These are phyloP conservation scores for Alternaria arborescens DNA, from an alignment of 2,329 filamentous ascomycete species.

Conservation along the genomic window DNA sequence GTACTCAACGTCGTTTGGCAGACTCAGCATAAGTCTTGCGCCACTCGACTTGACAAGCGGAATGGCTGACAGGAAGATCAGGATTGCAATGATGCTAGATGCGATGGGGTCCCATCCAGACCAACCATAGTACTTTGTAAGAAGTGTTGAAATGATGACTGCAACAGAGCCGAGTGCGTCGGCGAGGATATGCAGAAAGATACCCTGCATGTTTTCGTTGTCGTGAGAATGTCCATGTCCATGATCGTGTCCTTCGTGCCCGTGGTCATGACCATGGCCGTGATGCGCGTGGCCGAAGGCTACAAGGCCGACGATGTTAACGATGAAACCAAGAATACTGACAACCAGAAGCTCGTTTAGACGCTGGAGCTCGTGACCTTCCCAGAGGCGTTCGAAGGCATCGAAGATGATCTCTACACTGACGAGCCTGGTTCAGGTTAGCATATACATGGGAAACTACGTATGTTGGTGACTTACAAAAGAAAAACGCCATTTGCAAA, in stretches of 20 bases:
- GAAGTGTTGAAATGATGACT: constrained; percentile 87
- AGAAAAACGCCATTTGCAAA: constrained; percentile 97
- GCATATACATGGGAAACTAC: neutral
- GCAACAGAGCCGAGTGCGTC: constrained; percentile 94
- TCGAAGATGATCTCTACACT: constrained; percentile 97
- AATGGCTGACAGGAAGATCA: constrained; percentile 92
- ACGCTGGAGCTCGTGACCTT: constrained; percentile 83
- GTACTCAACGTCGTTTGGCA: constrained; percentile 88
- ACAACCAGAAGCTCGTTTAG: constrained; percentile 88
- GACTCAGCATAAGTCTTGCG: constrained; percentile 80
- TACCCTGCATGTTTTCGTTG: constrained; percentile 98
- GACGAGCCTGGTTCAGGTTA: constrained; percentile 70
- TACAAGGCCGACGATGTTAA: constrained; percentile 92
- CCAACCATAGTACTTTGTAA: constrained; percentile 90
- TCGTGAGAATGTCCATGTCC: constrained; percentile 64
- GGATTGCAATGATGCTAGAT: constrained; percentile 88
- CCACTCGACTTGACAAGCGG: constrained; percentile 88
- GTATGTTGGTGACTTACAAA: constrained; percentile 66
- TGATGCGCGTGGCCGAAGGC: constrained; percentile 73
- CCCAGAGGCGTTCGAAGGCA: constrained; percentile 84
- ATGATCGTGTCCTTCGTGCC: constrained; percentile 40
- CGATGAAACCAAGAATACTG: constrained; percentile 82
- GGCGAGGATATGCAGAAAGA: constrained; percentile 93
- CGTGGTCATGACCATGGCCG: constrained; percentile 62
- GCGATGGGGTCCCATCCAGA: constrained; percentile 93